These are phyloP conservation scores for Bipolaris sorokiniana DNA, from an alignment of 2,329 filamentous ascomycete genomes.

Conservation along the genomic window DNA sequence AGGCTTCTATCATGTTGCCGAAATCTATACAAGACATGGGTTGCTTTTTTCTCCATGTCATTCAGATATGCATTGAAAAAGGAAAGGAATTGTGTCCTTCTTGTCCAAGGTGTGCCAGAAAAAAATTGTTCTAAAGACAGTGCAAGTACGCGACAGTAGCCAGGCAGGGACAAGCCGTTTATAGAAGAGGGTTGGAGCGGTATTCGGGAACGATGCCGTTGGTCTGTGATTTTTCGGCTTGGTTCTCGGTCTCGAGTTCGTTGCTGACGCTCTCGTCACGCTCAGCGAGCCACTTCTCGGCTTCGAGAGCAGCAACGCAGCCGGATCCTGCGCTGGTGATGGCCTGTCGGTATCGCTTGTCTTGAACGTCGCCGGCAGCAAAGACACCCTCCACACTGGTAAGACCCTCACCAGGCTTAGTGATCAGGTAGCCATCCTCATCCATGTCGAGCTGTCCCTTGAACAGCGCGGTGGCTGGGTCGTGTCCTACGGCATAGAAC, in stretches of 20 bases:
- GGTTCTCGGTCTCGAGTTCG: conserved; percentile 56
- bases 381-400: conserved; percentile 93
- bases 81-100: conserved; percentile 17
- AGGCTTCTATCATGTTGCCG: conserved; percentile 4
- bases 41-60: not conserved
- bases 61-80: conserved; percentile 5
- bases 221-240: conserved; percentile 57
- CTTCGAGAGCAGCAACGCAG: conserved; percentile 93
- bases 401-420: conserved; percentile 83
- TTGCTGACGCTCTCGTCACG: conserved; percentile 63
- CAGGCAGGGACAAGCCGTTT: conserved; percentile 2
- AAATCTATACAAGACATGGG: conserved; percentile 21
- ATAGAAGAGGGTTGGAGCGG: conserved; percentile 68
- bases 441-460: conserved; percentile 90
- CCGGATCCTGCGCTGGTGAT: conserved; percentile 96
- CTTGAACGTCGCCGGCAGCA: conserved; percentile 96
- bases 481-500: conserved; percentile 97
- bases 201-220: conserved; percentile 66
- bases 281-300: conserved; percentile 90
- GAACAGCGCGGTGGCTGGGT: conserved; percentile 88
- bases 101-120: conserved; percentile 18
- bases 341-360: conserved; percentile 97
- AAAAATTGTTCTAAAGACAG: conserved; percentile 8
- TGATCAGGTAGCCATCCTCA: conserved; percentile 87
- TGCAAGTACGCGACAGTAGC: not conserved